These are phyloP conservation scores for Mariannaea elegans DNA, from an alignment of 2,329 filamentous ascomycete genomes.

Conservation along the genomic window DNA sequence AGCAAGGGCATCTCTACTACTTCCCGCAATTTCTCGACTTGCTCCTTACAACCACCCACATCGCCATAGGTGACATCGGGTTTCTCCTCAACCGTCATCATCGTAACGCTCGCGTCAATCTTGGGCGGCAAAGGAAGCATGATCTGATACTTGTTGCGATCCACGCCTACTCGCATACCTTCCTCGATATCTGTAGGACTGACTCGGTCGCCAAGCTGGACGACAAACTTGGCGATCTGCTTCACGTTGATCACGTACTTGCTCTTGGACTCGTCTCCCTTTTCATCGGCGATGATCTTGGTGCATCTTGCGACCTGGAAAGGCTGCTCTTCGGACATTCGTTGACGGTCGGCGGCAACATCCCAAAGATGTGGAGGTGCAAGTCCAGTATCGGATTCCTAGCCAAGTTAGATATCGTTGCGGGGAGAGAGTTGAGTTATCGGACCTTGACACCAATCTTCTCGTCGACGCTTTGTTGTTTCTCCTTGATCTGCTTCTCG, in stretches of 20 bases:
- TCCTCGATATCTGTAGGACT: slow-evolving; percentile 99
- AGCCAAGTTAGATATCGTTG: slow-evolving; percentile 30
- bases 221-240: slow-evolving; percentile 99
- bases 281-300: slow-evolving; percentile 98
- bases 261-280: slow-evolving; percentile 92
- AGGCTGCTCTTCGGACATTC: slow-evolving; percentile 98
- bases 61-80: slow-evolving; percentile 99
- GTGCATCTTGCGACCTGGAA: slow-evolving; percentile 97
- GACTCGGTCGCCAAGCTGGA: slow-evolving; percentile 95
- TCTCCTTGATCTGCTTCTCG: slow-evolving; percentile 99
- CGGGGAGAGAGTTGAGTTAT: slow-evolving; percentile 27
- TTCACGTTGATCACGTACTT: slow-evolving; percentile 99
- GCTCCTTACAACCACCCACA: slow-evolving; percentile 98
- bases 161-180: slow-evolving; percentile 98
- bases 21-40: slow-evolving; percentile 98
- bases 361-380: slow-evolving; percentile 99
- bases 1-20: slow-evolving; percentile 98
- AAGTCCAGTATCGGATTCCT: slow-evolving; percentile 98
- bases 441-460: slow-evolving; percentile 88
- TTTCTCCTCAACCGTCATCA: slow-evolving; percentile 99
- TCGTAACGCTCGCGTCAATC: slow-evolving; percentile 98
- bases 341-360: slow-evolving; percentile 95
- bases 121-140: slow-evolving; percentile 95
- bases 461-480: slow-evolving; percentile 97
- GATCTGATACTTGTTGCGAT: slow-evolving; percentile 99